Base-by-base conservation (phyloP, 1,284 basidiomycete genomes). In the Somion occarium region DNA sequence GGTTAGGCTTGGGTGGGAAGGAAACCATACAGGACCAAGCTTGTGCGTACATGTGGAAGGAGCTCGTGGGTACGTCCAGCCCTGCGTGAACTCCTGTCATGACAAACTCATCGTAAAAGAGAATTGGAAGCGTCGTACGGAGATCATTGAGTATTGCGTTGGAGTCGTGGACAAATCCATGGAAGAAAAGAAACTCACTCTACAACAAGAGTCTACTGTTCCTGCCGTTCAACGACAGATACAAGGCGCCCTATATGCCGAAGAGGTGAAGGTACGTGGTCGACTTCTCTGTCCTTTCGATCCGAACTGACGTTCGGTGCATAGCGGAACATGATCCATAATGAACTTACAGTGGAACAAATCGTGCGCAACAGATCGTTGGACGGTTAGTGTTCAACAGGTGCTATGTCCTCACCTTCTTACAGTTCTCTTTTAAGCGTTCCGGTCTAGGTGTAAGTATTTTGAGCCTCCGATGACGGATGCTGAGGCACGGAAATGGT, bases 51-150 rank as follows among this genome's bases (percentile, higher is more conserved):
- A 70, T 94, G 50, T 94, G 92, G 92, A 73, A 74, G 56, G 88
- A 94, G 64, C 77, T 95, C 60, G 80, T 91, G 59, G 82, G 91
- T 92, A 61, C 60, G 84, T 75, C 51, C 51, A 27, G 52, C 44
- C 48, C 27, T 37, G 26, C 48, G 25, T 20, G 12, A 27, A 46
- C 2, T 23, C n/a, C 15, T 38, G 22, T 50, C 25, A 24, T 41
- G 46, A 38, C 52, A 30, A 30, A 18, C 44, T 46, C 44, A 23
- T 26, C 41, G 44, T 18, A 22, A 39, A 57, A 91, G 90, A 82
- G 47, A 93, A 93, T 55, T 94, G 92, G 92, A 83, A 81, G 58
- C 82, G 87, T 48, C 77, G 91, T 54, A 82, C 82, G 52, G 82
- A 88, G 55, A 78, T 95, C 51, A 78, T 94, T 37, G 75, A 84